Evolutionary conservation across 495 filamentous ascomycete species (phyloP), one percentile per base, ranked within the genome.

Genomic region (Penicillium cinerascens): DNA sequence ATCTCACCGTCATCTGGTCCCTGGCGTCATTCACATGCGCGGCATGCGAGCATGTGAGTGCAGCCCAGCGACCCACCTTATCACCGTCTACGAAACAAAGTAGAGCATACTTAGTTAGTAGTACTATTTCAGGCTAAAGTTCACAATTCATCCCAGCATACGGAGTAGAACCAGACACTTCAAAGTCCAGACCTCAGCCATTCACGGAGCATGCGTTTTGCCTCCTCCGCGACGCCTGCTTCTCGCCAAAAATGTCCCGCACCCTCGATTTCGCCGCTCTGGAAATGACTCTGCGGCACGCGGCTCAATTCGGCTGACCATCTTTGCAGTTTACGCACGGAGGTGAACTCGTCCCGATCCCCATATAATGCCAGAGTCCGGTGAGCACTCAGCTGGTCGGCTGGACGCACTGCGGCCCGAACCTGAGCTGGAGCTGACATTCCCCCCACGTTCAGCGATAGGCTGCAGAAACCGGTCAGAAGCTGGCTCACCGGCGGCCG

Each of bases 221-320:
- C 71, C 53, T 77, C 70, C 36, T 61, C 55, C 59, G 80, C 71
- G n/a, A 78, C 84, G 4, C 82, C 84, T 5, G 77, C 61, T 58
- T 92, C 87, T 20, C 73, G 64, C 89, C 91, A 96, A 60, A 96
- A 95, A 69, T 96, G 91, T 3, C 87, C 89, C 8, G 87, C 91
- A 5, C 80, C 81, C 17, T 69, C 65, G 40, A 95, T 77, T 59
- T 88, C 82, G 25, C 76, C 71, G 48, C 68, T 74, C 6, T 66
- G 64, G 49, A 86, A 87, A 27, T 54, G 55, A 59, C 72, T 76
- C 22, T 56, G 54, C 17, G 67, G 61, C 29, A 56, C 59, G 7
- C 54, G 56, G 5, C 64, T 52, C 52, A 95, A 70, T 50, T 77
- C 81, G 42, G 77, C 72, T 20, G 78, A 81, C 93, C 93, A 97